Base-by-base conservation (phyloP, 1,284 basidiomycete genomes). In the Ceratobasidium theobromae region DNA sequence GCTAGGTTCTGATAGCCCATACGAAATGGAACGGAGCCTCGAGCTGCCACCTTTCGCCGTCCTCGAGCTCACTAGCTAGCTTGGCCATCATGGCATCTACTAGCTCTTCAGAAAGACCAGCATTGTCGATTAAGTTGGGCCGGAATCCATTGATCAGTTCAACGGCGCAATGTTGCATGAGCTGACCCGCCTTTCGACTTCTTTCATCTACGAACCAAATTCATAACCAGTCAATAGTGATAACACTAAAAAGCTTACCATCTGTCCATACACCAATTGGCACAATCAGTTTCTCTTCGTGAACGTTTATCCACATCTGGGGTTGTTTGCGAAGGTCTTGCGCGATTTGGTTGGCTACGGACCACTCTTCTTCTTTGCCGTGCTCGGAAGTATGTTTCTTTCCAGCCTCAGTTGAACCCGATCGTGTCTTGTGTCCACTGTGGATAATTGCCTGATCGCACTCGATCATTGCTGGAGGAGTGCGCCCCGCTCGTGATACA, bases 251-350 rank as follows among this genome's bases (percentile, higher is more conserved):
- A 38, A 8, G 35, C 35, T 14, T 25, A 60, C 57, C 57, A 23
- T 48, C 45, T 32, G 57, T 28, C 57, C 57, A 60, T 21, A 49
- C 57, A 2, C 57, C 57, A 49, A 60, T 60, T 6, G 58, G 58
- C 11, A 64, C 49, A 43, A 27, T 28, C 12, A 64, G 25, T 18
- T 41, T 52, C 12, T 12, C 21, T 27, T 64, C 58, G 12, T 64
- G 48, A 30, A 64, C 49, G 27, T 43, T 53, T 18, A 12, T 51
- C 58, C 58, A 64, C 58, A 64, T 52, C 14, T 6, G 12, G 21
- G 58, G 48, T 8, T 46, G 33, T 25, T 32, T 16, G 25, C 48
- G 30, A 16, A 64, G 46, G 27, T 41, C 28, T 11, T 25, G 23
- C 11, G 46, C 46, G 12, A 64, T 64, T 27, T 38, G 25, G n/a